phyloP scores from a whole-genome alignment of 768 basidiomycete species.

The Serpula lacrymans region DNA sequence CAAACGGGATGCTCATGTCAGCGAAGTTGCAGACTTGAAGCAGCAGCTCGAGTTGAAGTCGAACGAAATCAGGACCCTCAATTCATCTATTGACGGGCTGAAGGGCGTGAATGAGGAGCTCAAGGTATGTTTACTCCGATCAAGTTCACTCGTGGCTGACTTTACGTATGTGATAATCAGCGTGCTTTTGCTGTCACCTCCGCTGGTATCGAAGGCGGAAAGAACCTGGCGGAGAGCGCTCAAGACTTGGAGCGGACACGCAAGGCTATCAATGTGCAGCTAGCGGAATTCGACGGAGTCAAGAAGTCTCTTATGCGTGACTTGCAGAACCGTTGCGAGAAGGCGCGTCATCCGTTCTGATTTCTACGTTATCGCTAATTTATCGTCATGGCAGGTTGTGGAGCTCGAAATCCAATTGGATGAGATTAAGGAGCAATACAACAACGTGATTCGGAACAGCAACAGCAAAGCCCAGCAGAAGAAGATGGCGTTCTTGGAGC shows the following conservation, averaged over 20 bases:
- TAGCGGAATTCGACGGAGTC: conserved; percentile 97
- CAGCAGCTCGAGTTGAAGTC: conserved; percentile 84
- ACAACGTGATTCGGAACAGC: conserved; percentile 96
- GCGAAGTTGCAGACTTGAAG: conserved; percentile 82
- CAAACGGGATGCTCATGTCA: conserved; percentile 84
- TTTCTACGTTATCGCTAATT: conserved; percentile 3
- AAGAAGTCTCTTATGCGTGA: conserved; percentile 99
- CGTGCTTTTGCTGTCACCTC: conserved; percentile 97
- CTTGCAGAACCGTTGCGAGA: conserved; percentile 98
- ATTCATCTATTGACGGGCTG: conserved; percentile 84
- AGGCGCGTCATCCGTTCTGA: conserved; percentile 48
- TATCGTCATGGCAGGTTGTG: conserved; percentile 65
- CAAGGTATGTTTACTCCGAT: conserved; percentile 60
- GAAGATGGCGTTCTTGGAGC: conserved; percentile 98
- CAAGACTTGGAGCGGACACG: conserved; percentile 96
- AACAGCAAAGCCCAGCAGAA: conserved; percentile 98
- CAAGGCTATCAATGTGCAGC: conserved; percentile 96
- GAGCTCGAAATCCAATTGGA: conserved; percentile 98
- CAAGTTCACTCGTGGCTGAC: conserved; percentile 10
- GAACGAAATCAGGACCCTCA: conserved; percentile 81
- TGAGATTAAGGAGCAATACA: conserved; percentile 98
- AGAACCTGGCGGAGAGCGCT: conserved; percentile 94
- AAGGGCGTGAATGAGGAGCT: conserved; percentile 98
- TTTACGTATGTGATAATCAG: conserved; percentile 36
- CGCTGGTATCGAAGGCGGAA: conserved; percentile 95